These are phyloP conservation scores for Isoetes taiwanensis DNA, from an alignment of 75 land plant species.

Conservation along the genomic window DNA sequence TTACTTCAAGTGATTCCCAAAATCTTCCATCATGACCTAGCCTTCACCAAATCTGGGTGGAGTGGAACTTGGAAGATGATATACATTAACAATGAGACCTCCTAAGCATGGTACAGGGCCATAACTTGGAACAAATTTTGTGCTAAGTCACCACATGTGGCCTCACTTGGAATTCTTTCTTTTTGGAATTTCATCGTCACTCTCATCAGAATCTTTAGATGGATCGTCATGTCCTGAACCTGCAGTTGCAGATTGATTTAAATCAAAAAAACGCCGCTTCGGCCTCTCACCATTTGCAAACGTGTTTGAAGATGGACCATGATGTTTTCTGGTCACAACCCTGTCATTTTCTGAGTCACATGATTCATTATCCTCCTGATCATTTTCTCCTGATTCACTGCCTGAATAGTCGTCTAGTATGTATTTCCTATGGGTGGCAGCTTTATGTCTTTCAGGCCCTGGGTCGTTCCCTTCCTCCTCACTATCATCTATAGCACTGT, in stretches of 20 bases:
- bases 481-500: conserved; percentile 49
- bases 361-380: conserved; percentile 36
- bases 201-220: conserved; percentile 7
- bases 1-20: no score
- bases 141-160: no score
- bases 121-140: no score
- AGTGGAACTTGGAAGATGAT: no score
- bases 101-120: no score
- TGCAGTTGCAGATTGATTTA: conserved; percentile 72
- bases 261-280: conserved; percentile 54
- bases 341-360: conserved; percentile 8
- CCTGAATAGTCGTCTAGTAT: conserved; percentile 24
- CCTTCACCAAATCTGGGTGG: no score
- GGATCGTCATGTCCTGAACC: conserved; percentile 47
- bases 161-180: no score
- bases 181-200: background rate
- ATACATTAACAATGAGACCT: no score
- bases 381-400: conserved; percentile 34
- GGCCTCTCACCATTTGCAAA: conserved; percentile 24
- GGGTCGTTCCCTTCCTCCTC: conserved; percentile 46
- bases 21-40: no score
- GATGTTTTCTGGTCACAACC: conserved; percentile 14
- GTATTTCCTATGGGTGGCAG: conserved; percentile 7
- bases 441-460: conserved; percentile 19
- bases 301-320: background rate